Conservation (phyloP, 192 early-diverging fungal genomes). For the Chytriomyces hyalinus region DNA sequence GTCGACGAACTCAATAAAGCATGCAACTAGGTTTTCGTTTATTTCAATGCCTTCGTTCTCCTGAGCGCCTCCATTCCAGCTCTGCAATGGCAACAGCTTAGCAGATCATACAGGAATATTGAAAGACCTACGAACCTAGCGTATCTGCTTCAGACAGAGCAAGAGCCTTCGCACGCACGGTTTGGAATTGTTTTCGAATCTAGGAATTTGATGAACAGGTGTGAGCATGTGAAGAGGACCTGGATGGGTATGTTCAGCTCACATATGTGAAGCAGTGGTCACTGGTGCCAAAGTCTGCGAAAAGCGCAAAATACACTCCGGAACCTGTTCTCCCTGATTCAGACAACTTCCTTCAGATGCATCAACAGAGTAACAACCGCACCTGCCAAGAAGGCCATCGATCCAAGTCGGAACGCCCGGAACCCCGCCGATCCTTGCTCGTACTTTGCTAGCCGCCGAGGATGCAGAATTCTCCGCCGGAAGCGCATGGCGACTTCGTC, state of each 20-base stretch:
- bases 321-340: not conserved
- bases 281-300: conserved; percentile 21
- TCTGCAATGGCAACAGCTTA: not conserved
- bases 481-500: conserved; percentile 19
- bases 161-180: not conserved
- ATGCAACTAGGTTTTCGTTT: not conserved
- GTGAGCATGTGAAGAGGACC: not conserved
- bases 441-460: conserved; percentile 11
- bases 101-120: not conserved
- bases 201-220: not conserved
- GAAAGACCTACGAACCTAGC: not conserved
- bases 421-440: conserved; percentile 1
- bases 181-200: conserved; percentile 17
- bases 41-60: not conserved
- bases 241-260: not conserved
- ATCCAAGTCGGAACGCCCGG: not conserved
- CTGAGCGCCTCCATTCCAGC: not conserved
- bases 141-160: conserved; percentile 20
- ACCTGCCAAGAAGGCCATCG: not conserved
- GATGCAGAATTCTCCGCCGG: conserved; percentile 25
- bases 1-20: not conserved
- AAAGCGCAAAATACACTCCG: conserved; percentile 20
- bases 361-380: not conserved
- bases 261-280: conserved; percentile 25
- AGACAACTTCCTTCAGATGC: too few relatives aligned